Base-by-base conservation (phyloP, 495 filamentous ascomycete genomes). In the Acidomyces sp. region DNA sequence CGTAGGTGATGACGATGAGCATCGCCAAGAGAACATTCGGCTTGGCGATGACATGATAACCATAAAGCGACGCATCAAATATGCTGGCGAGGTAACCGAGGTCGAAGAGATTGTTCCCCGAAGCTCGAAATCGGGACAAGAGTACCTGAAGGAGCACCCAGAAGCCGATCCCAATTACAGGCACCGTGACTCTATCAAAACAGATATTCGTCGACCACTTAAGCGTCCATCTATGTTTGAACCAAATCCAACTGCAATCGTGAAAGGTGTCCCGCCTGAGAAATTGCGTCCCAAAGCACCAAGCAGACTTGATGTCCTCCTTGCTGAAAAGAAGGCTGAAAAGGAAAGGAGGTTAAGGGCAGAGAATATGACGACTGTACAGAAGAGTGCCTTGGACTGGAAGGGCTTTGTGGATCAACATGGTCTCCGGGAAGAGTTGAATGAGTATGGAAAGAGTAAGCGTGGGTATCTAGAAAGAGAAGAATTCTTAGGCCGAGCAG, bases 371-470 rank as follows among this genome's bases (percentile, higher is more conserved):
- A 96, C 93, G 57, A 93, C 87, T 1, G 80, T 97, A 17, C 86
- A 96, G 64, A 97, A 97, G 66, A 87, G 81, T 25, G 70, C 82
- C 36, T 69, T 94, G 64, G 90, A 97, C 57, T 97, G 90, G 90
- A 85, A 84, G 3, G 79, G 79, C 30, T 93, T 83, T 53, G 92
- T 96, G 34, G 87, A 96, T 54, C 70, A 85, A 41, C 81, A 87
- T 49, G 92, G 90, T 2, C 80, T 97, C 61, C 77, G 77, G 52
- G 90, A 94, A 55, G 90, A 97, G 58, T 69, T 97, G 41, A 77
- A 80, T 51, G 69, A 77, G 32, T 80, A 85, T 46, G 83, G 83
- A 53, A 86, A 80, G 62, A 79, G 76, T 9, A 90, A 90, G 60
- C 77, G 79, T 52, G 80, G 77, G 12, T 96, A 82, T 61, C 64